These are phyloP conservation scores for Fusarium bulbicola DNA, from an alignment of 2,329 filamentous ascomycete species.

Conservation along the genomic window DNA sequence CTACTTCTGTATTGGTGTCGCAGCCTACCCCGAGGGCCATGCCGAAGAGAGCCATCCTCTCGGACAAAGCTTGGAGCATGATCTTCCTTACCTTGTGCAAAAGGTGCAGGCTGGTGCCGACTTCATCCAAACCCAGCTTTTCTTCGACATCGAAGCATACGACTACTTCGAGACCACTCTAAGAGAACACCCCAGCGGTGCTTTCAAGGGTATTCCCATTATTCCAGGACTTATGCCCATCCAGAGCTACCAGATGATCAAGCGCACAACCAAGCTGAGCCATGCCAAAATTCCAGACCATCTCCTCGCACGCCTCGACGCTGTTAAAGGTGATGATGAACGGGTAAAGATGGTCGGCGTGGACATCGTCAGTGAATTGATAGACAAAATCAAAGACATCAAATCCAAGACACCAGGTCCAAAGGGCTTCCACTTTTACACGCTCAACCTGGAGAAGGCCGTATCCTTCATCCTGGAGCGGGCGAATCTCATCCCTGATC, in stretches of 20 bases:
- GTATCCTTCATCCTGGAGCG: constrained; percentile 92
- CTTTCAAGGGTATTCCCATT: constrained; percentile 87
- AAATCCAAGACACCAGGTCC: constrained; percentile 66
- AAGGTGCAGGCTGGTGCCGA: constrained; percentile 93
- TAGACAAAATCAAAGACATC: constrained; percentile 77
- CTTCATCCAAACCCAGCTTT: constrained; percentile 98
- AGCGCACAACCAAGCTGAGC: constrained; percentile 91
- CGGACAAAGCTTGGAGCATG: constrained; percentile 75
- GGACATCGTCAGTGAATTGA: constrained; percentile 84
- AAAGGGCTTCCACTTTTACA: constrained; percentile 96
- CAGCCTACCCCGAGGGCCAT: constrained; percentile 94
- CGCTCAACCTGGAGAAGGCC: constrained; percentile 93
- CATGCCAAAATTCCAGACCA: constrained; percentile 81
- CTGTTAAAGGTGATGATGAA: constrained; percentile 81
- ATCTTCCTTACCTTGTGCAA: constrained; percentile 88
- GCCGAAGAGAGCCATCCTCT: constrained; percentile 86
- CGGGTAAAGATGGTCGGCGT: constrained; percentile 82
- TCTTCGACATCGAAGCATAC: constrained; percentile 90
- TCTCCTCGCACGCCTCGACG: constrained; percentile 75
- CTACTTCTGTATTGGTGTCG: constrained; percentile 96
- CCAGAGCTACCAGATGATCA: constrained; percentile 96
- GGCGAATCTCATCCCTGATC: constrained; percentile 80
- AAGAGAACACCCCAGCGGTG: constrained; percentile 81
- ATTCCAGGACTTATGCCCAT: constrained; percentile 97
- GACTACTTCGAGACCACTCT: constrained; percentile 79